Percentiles rank a stretch among this genome's conserved stretches.
These are phyloP conservation scores for Polymyxa betae DNA, from an alignment of 208 protist species.

Conservation along the genomic window DNA sequence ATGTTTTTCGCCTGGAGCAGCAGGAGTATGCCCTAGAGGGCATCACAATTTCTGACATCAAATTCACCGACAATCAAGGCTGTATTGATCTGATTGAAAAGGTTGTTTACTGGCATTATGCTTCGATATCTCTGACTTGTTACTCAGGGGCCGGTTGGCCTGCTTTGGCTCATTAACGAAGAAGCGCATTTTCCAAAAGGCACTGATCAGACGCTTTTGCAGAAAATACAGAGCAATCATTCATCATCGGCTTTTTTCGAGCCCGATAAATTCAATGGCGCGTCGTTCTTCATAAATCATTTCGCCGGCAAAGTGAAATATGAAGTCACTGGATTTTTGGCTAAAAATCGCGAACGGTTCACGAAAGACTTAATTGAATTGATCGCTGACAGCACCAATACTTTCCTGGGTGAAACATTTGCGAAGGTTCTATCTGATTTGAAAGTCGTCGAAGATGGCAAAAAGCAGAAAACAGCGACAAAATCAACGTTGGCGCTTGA, in stretches of 20 bases:
- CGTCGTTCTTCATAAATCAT: constrained; percentile 17
- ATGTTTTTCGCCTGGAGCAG: constrained; percentile 58
- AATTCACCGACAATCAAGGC: constrained; percentile 58
- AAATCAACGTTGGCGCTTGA: constrained; percentile 44
- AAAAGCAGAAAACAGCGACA: constrained; percentile 48
- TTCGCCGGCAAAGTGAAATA: constrained; percentile 41
- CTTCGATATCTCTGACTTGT: neutral
- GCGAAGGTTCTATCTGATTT: neutral
- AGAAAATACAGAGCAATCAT: neutral
- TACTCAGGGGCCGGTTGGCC: neutral
- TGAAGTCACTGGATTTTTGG: constrained; percentile 11
- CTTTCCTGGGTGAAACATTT: neutral
- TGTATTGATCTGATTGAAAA: constrained; percentile 58
- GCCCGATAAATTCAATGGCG: neutral
- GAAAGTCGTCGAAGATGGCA: neutral
- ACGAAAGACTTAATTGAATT: constrained; percentile 3
- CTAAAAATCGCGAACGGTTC: constrained; percentile 23
- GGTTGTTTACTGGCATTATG: neutral
- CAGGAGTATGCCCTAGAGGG: constrained; percentile 58
- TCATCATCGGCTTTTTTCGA: neutral
- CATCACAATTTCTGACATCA: constrained; percentile 58
- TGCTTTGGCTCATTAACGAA: constrained; percentile 31
- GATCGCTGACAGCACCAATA: neutral
- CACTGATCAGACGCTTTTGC: constrained; percentile 13
- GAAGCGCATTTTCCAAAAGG: constrained; percentile 46